These are phyloP conservation scores for Entamoeba histolytica DNA, from an alignment of 208 protist genomes.

Conservation along the genomic window DNA sequence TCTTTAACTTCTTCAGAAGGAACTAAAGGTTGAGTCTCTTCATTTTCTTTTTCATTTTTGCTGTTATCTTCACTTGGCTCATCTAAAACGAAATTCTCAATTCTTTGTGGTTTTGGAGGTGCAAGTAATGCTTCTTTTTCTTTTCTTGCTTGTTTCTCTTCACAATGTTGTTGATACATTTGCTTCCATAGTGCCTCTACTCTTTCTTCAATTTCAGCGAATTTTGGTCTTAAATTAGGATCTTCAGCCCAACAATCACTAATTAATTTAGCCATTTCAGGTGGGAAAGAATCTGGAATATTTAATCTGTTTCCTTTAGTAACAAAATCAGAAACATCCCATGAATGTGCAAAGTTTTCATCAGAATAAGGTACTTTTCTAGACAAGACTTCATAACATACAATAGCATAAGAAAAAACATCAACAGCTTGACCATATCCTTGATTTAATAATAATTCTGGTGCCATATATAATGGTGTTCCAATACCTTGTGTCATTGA, in stretches of 20 bases:
- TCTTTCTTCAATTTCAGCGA: background rate
- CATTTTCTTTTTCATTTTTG: too few species aligned
- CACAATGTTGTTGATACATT: too few species aligned
- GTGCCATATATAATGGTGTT: slow-evolving; percentile 27
- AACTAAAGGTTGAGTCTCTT: too few species aligned
- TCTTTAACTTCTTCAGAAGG: too few species aligned
- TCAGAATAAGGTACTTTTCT: background rate
- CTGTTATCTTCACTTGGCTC: too few species aligned
- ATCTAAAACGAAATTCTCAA: too few species aligned
- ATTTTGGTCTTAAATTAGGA: background rate
- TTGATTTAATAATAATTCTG: slow-evolving; percentile 24
- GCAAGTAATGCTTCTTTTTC: too few species aligned
- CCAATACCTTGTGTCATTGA: background rate
- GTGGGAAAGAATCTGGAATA: background rate
- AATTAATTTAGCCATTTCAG: background rate
- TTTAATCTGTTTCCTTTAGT: background rate
- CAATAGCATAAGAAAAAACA: slow-evolving; percentile 37
- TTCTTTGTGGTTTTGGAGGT: too few species aligned
- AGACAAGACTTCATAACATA: slow-evolving; percentile 31
- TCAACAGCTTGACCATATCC: slow-evolving; percentile 31
- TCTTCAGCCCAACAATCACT: background rate
- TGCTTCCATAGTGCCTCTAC: too few species aligned
- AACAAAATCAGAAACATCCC: background rate
- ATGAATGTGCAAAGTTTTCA: background rate
- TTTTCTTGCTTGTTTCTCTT: too few species aligned